These are phyloP conservation scores for Agaricus blazei DNA, from an alignment of 768 basidiomycete genomes.

Conservation along the genomic window DNA sequence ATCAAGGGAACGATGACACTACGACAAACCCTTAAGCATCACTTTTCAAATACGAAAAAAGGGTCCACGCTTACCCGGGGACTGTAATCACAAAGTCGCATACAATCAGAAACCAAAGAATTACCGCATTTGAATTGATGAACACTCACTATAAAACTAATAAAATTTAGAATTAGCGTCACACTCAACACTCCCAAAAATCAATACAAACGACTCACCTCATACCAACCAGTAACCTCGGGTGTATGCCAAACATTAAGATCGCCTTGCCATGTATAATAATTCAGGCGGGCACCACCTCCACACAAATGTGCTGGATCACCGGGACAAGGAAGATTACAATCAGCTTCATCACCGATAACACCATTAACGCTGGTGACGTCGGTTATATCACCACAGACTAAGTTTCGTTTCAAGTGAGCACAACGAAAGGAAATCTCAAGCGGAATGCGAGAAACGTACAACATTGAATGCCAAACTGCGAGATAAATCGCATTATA, in stretches of 20 bases:
- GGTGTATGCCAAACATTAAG: slow-evolving; percentile 66
- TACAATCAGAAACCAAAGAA: background rate
- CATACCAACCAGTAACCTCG: slow-evolving; percentile 59
- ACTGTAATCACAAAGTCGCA: slow-evolving; percentile 23
- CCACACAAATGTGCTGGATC: slow-evolving; percentile 71
- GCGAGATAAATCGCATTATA: background rate
- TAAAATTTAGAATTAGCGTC: slow-evolving; percentile 3
- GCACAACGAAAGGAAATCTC: background rate
- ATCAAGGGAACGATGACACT: slow-evolving; percentile 71
- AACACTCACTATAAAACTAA: slow-evolving; percentile 41
- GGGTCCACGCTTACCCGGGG: slow-evolving; percentile 35
- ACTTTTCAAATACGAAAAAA: slow-evolving; percentile 5
- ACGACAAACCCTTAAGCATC: background rate
- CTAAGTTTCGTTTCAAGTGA: slow-evolving; percentile 25
- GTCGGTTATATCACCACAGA: slow-evolving; percentile 65
- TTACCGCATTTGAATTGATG: too few relatives aligned
- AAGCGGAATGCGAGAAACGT: slow-evolving; percentile 19
- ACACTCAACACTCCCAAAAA: background rate
- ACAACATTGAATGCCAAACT: slow-evolving; percentile 74
- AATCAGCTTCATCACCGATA: slow-evolving; percentile 37
- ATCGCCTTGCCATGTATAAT: slow-evolving; percentile 49
- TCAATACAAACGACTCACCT: slow-evolving; percentile 36
- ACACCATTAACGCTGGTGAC: slow-evolving; percentile 35
- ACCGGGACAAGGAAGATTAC: slow-evolving; percentile 56
- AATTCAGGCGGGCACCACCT: slow-evolving; percentile 44